Conservation (phyloP, 2,329 filamentous ascomycete genomes). For the Calonectria pseudoturangicola region DNA sequence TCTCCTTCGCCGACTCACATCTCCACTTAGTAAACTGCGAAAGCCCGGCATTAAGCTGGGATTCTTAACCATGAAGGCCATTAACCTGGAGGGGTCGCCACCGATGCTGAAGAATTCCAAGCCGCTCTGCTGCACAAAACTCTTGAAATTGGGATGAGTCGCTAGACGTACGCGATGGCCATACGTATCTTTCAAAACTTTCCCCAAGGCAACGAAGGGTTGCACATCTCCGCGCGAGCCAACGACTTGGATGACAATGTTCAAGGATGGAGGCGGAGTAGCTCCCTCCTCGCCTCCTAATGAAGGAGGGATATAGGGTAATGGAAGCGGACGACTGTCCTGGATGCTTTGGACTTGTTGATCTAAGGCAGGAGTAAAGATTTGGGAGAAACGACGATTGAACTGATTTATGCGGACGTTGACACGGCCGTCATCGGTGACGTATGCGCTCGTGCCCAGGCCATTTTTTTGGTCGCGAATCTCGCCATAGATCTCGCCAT, state of each 20-base stretch:
- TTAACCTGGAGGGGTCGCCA: background rate
- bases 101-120: constrained; percentile 5
- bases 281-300: constrained; percentile 78
- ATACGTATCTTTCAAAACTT: constrained; percentile 77
- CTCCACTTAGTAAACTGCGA: background rate
- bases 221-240: constrained; percentile 85
- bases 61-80: constrained; percentile 83
- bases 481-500: constrained; percentile 63
- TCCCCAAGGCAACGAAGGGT: constrained; percentile 82
- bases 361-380: constrained; percentile 80
- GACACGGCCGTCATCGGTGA: constrained; percentile 81
- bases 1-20: background rate
- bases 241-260: constrained; percentile 84
- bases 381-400: constrained; percentile 77
- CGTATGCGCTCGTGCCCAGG: constrained; percentile 56
- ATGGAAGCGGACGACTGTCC: constrained; percentile 69
- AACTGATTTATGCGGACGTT: constrained; percentile 87
- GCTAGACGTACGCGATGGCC: constrained; percentile 84
- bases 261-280: constrained; percentile 74
- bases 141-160: constrained; percentile 81
- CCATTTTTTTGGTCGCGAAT: constrained; percentile 60
- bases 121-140: constrained; percentile 80
- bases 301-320: constrained; percentile 82
- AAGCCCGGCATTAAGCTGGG: constrained; percentile 86
- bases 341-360: constrained; percentile 72